Percentiles rank a stretch among this genome's conserved stretches.
Evolutionary conservation across 495 filamentous ascomycete species (phyloP).

Genomic region (Penicillium antarcticum): DNA sequence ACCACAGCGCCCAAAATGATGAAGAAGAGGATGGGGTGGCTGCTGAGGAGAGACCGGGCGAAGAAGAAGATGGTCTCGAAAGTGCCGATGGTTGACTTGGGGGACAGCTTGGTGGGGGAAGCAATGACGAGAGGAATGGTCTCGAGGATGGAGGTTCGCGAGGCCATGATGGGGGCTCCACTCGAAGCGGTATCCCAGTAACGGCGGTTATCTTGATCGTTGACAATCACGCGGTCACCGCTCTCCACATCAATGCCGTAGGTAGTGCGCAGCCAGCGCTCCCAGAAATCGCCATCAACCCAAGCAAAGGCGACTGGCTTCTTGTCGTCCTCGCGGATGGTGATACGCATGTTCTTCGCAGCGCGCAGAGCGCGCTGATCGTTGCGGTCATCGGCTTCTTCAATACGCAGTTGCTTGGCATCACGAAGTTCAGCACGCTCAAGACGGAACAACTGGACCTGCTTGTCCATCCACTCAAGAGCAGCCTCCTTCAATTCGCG

Average conservation of each 20-base stretch:
- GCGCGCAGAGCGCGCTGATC: conserved; percentile 81
- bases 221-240: conserved; percentile 91
- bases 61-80: conserved; percentile 78
- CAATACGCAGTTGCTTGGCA: conserved; percentile 89
- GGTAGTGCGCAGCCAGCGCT: conserved; percentile 89
- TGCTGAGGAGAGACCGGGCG: conserved; percentile 59
- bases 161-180: conserved; percentile 81
- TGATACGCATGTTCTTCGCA: conserved; percentile 90
- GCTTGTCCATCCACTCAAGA: conserved; percentile 96
- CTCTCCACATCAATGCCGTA: conserved; percentile 85
- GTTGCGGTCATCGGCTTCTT: conserved; percentile 91
- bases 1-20: conserved; percentile 54
- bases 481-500: conserved; percentile 94
- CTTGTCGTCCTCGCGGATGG: conserved; percentile 78
- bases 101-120: conserved; percentile 74
- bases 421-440: conserved; percentile 91
- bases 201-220: conserved; percentile 89
- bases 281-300: conserved; percentile 98
- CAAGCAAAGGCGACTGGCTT: conserved; percentile 96
- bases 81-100: conserved; percentile 79
- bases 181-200: conserved; percentile 95
- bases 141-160: conserved; percentile 91
- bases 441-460: conserved; percentile 80
- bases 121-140: conserved; percentile 76
- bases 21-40: conserved; percentile 70